These are phyloP conservation scores for Plasmodium knowlesi DNA, from an alignment of 169 alveolate genomes.

Conservation along the genomic window DNA sequence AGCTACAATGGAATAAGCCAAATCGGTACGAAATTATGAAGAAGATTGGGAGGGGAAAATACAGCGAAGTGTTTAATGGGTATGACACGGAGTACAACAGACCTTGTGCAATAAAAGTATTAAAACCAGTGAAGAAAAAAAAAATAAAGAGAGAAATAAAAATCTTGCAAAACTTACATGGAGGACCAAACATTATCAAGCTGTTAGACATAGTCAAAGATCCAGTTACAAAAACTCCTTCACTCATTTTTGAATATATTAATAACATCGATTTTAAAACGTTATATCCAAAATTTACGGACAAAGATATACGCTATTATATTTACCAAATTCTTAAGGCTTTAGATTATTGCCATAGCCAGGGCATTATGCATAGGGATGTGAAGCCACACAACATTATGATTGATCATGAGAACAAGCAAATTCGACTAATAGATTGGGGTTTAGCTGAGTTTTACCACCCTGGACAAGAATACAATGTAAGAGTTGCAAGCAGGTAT, in stretches of 20 bases:
- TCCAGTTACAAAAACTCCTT: constrained; percentile 95
- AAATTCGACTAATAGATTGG: constrained; percentile 97
- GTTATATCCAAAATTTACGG: constrained; percentile 94
- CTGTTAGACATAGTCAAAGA: constrained; percentile 97
- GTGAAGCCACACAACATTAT: constrained; percentile 97
- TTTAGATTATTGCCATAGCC: constrained; percentile 98
- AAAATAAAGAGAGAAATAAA: constrained; percentile 97
- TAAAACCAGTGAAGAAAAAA: constrained; percentile 97
- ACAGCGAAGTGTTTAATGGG: constrained; percentile 98
- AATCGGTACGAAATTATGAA: constrained; percentile 94
- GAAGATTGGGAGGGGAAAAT: constrained; percentile 99
- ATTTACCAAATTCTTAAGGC: constrained; percentile 95
- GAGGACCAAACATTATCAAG: constrained; percentile 95
- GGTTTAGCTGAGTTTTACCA: constrained; percentile 99
- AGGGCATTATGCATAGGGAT: constrained; percentile 98
- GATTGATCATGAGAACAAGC: constrained; percentile 93
- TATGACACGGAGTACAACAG: constrained; percentile 83
- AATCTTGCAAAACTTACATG: constrained; percentile 95
- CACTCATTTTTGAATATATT: constrained; percentile 92
- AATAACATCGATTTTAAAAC: constrained; percentile 93
- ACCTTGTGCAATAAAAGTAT: constrained; percentile 94
- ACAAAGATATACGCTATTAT: constrained; percentile 95
- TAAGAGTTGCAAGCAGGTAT: constrained; percentile 97
- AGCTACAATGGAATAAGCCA: constrained; percentile 92
- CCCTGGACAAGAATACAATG: constrained; percentile 99